These are phyloP conservation scores for Globisporangium lucens DNA, from an alignment of 352 stramenopile species.

Conservation along the genomic window DNA sequence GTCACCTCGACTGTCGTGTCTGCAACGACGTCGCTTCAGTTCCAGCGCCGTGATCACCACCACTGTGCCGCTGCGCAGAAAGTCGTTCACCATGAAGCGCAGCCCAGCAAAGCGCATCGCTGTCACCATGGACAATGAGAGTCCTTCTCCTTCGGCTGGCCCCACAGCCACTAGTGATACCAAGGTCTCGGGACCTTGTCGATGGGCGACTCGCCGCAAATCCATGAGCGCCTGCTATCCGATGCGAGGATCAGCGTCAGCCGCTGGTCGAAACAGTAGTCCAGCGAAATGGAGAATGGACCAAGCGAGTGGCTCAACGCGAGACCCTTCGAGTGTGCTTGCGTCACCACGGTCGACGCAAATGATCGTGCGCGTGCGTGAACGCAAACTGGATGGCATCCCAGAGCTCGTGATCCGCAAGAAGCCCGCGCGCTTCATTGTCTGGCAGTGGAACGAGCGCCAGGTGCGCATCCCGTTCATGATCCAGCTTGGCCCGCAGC, in stretches of 20 bases:
- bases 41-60: slow-evolving; percentile 34
- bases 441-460: slow-evolving; percentile 66
- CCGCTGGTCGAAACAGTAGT: slow-evolving; percentile 6
- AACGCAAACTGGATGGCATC: slow-evolving; percentile 42
- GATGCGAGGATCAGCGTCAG: background rate
- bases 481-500: slow-evolving; percentile 62
- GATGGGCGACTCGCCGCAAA: slow-evolving; percentile 43
- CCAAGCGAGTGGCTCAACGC: background rate
- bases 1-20: slow-evolving; percentile 3
- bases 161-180: background rate
- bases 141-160: background rate
- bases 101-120: slow-evolving; percentile 39
- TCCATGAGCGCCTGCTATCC: slow-evolving; percentile 47
- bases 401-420: slow-evolving; percentile 67
- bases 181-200: slow-evolving; percentile 1
- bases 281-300: slow-evolving; percentile 14
- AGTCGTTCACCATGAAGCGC: slow-evolving; percentile 70
- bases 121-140: background rate
- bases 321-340: background rate
- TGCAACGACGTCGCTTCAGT: slow-evolving; percentile 30
- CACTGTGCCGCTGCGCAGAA: slow-evolving; percentile 42
- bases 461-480: slow-evolving; percentile 46
- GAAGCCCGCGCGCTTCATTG: slow-evolving; percentile 37
- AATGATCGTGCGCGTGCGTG: slow-evolving; percentile 57
- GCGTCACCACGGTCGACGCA: slow-evolving; percentile 33